Percentiles rank a stretch among this genome's conserved stretches.
Evolutionary conservation across 1,139 yeast genomes (phyloP).

Genomic region (Yamadazyma atlantica): DNA sequence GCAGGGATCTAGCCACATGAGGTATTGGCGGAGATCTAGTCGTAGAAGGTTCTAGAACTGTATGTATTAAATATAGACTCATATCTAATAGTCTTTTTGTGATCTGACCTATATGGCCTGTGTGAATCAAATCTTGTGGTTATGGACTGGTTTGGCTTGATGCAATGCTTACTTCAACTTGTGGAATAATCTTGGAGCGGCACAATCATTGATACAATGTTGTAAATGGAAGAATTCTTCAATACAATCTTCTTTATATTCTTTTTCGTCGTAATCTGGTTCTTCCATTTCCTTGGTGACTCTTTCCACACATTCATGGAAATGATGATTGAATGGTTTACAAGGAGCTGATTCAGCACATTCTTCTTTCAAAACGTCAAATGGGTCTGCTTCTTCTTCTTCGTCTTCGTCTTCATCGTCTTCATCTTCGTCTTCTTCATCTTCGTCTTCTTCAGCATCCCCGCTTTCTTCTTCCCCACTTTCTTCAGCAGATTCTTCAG

Average conservation of each 20-base stretch:
- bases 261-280: conserved; percentile 73
- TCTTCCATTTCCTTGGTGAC: conserved; percentile 86
- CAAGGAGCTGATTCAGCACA: conserved; percentile 70
- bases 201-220: conserved; percentile 91
- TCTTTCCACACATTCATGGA: conserved; percentile 92
- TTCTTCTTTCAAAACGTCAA: conserved; percentile 65
- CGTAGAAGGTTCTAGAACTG: no score
- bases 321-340: conserved; percentile 80
- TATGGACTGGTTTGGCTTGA: no score
- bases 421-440: conserved; percentile 67
- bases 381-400: conserved; percentile 69
- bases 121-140: no score
- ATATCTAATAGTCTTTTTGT: background rate
- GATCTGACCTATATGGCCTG: no score
- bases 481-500: conserved; percentile 36
- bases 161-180: conserved; percentile 87
- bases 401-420: conserved; percentile 80
- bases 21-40: no score
- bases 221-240: conserved; percentile 97
- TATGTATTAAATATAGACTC: background rate
- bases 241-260: conserved; percentile 94
- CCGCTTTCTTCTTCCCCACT: conserved; percentile 46
- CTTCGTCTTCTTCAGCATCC: conserved; percentile 56
- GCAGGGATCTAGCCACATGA: no score
- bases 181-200: conserved; percentile 86